These are phyloP conservation scores for Diutina rugosa DNA, from an alignment of 1,139 yeast species.

Conservation along the genomic window DNA sequence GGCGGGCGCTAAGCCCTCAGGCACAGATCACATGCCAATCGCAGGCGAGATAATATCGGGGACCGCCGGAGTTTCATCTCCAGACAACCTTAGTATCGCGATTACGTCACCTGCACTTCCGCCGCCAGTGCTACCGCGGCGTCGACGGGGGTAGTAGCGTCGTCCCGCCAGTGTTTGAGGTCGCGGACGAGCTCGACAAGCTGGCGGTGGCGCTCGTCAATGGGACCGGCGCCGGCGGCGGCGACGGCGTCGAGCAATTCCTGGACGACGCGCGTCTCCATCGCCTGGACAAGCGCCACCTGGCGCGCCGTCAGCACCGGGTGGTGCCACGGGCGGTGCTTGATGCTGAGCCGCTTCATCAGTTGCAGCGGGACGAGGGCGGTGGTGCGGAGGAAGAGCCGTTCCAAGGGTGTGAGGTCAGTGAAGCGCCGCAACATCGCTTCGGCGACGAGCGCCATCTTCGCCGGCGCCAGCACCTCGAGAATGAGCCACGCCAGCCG, in stretches of 20 bases:
- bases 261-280: neutral
- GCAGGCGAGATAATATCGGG: too few relatives aligned
- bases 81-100: neutral
- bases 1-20: too few relatives aligned
- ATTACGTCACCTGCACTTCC: neutral
- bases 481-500: conserved; percentile 25
- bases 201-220: neutral
- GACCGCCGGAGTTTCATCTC: neutral
- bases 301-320: neutral
- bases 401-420: neutral
- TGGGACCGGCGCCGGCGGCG: neutral
- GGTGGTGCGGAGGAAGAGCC: neutral
- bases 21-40: neutral
- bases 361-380: neutral
- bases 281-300: neutral
- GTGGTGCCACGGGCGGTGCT: neutral
- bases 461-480: conserved; percentile 17
- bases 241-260: neutral
- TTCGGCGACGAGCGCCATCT: neutral
- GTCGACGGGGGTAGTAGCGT: neutral
- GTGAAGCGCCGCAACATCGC: neutral
- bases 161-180: neutral
- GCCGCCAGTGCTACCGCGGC: neutral
- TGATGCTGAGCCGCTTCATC: neutral
- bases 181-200: neutral